phyloP scores from a whole-genome alignment of 1,139 yeast genomes.

The Geotrichum bryndzae region DNA sequence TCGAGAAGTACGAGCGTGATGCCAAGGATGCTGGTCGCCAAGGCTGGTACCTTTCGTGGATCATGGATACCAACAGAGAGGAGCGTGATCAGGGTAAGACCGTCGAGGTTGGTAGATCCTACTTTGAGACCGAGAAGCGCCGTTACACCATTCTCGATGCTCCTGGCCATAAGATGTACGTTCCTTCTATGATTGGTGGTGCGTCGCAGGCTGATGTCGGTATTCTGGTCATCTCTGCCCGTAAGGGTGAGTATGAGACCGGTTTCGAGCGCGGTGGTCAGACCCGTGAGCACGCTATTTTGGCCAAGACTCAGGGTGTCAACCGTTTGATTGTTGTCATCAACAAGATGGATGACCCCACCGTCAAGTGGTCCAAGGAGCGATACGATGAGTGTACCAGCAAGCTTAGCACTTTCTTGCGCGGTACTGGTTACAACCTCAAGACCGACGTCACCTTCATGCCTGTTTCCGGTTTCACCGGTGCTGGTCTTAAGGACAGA shows the following conservation, averaged over 20 bases:
- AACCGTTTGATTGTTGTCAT: slow-evolving; percentile 88
- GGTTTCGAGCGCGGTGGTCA: slow-evolving; percentile 99
- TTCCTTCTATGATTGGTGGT: slow-evolving; percentile 98
- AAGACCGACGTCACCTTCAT: slow-evolving; percentile 81
- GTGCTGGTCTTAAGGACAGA: slow-evolving; percentile 91
- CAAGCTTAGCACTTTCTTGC: slow-evolving; percentile 70
- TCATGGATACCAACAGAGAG: slow-evolving; percentile 98
- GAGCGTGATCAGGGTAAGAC: slow-evolving; percentile 99
- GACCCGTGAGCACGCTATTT: slow-evolving; percentile 95
- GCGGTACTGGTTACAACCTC: slow-evolving; percentile 79
- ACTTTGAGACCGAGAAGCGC: slow-evolving; percentile 94
- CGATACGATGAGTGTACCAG: slow-evolving; percentile 93
- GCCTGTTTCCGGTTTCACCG: slow-evolving; percentile 98
- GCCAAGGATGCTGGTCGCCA: slow-evolving; percentile 99
- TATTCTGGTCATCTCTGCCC: slow-evolving; percentile 90
- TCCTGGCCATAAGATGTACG: slow-evolving; percentile 98
- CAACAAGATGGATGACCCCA: slow-evolving; percentile 98
- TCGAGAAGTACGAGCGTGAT: slow-evolving; percentile 95
- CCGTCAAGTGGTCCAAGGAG: slow-evolving; percentile 92
- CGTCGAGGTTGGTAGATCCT: slow-evolving; percentile 96
- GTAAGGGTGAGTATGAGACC: slow-evolving; percentile 98
- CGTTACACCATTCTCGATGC: slow-evolving; percentile 97
- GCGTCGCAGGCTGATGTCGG: slow-evolving; percentile 99
- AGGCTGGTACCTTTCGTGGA: slow-evolving; percentile 99
- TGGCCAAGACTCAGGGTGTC: slow-evolving; percentile 98